Evolutionary conservation across 192 early-diverging fungal species (phyloP), one percentile per base, ranked within the genome.

Genomic region (Diversispora eburnea): DNA sequence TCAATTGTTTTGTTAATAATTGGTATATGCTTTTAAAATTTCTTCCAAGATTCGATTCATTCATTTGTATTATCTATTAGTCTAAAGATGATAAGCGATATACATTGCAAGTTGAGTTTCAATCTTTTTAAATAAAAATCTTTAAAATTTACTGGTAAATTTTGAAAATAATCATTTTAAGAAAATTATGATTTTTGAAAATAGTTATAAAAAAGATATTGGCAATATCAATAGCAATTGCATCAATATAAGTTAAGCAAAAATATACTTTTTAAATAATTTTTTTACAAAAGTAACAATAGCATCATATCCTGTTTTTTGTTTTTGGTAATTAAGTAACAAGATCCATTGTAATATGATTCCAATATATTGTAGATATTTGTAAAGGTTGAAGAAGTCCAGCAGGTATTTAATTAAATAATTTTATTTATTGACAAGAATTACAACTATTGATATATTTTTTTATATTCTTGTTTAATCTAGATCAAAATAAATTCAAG

Each of bases 141-240:
- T 63, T 70, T 76, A 85, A 49, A 88, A 85, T 0, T n/a, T 48
- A 39, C 78, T 83, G 0, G 73, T 79, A 47, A 87, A 88, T 25
- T 70, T 74, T 4, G 80, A 42, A 84, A 12, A 87, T 54, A 22
- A 87, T 85, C 3, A 45, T 69, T 6, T 59, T 19, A 2, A 83
- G 83, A 13, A 87, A 5, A 0, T 78, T 77, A 62, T 77, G 73
- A 8, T 72, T 56, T 0, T 61, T 49, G 41, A 82, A 80, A 10
- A 84, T 51, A 3, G 67, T 61, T 22, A 46, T 13, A n/a, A 55
- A 79, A 76, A 19, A 69, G 76, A 7, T 5, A 51, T 2, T 49
- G 72, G 12, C 47, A 8, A 67, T 55, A 1, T 77, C 62, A 3
- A 60, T 6, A 0, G 80, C 78, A 5, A 51, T 63, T 19, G 72